Evolutionary conservation across 352 stramenopile species (phyloP).

Genomic region (Phytophthora pseudosyringae): DNA sequence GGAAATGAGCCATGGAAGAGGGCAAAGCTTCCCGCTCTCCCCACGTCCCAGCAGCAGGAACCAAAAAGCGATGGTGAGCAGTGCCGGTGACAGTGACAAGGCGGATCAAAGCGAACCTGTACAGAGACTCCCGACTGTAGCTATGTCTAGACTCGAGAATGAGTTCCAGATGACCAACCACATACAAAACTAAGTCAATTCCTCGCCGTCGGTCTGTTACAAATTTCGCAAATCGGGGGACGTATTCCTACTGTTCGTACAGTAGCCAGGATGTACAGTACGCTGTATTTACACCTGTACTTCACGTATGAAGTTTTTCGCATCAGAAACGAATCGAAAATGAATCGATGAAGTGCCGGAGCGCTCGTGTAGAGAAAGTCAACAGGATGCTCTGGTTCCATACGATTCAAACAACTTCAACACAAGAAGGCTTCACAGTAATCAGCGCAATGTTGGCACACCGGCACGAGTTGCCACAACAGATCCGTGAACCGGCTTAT

Average conservation of each 20-base stretch:
- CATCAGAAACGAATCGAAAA: slow-evolving; percentile 14
- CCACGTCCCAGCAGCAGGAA: slow-evolving; percentile 5
- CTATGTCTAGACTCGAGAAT: not conserved
- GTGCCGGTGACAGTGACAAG: slow-evolving; percentile 12
- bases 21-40: slow-evolving; percentile 11
- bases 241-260: slow-evolving; percentile 7
- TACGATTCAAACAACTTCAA: slow-evolving; percentile 17
- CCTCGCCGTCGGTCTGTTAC: not conserved
- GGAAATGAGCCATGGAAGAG: slow-evolving; percentile 17
- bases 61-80: slow-evolving; percentile 15
- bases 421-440: not conserved
- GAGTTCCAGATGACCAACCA: slow-evolving; percentile 3
- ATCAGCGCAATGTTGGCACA: slow-evolving; percentile 7
- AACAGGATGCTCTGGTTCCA: slow-evolving; percentile 1
- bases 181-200: not conserved
- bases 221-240: slow-evolving; percentile 13
- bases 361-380: slow-evolving; percentile 19
- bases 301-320: slow-evolving; percentile 23
- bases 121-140: not conserved
- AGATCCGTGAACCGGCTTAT: too few relatives aligned
- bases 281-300: slow-evolving; percentile 22
- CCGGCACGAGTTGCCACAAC: too few relatives aligned
- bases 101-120: slow-evolving; percentile 1
- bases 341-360: slow-evolving; percentile 22
- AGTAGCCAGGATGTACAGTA: slow-evolving; percentile 18